phyloP scores from a whole-genome alignment of 345 rosid species.

The Turnera subulata region DNA sequence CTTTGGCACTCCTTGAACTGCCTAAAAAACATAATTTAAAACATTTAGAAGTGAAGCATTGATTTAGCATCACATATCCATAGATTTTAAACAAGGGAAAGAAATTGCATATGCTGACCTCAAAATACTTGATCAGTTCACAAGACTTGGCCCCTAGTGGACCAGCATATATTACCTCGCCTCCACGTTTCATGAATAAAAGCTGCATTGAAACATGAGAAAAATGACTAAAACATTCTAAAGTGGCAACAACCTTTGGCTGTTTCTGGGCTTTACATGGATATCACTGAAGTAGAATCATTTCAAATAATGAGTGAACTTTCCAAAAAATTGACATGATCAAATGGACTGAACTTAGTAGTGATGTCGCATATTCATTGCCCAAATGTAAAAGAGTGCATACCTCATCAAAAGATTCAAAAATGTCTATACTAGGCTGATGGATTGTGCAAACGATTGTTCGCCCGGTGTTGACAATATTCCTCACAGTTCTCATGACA shows the following conservation, averaged over 20 bases:
- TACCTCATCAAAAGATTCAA: constrained; percentile 99
- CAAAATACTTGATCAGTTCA: constrained; percentile 77
- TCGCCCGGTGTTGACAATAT: constrained; percentile 89
- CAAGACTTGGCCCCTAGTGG: constrained; percentile 80
- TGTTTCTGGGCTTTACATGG: constrained; percentile 1
- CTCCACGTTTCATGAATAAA: constrained; percentile 98
- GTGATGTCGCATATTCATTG: not conserved
- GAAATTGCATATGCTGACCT: constrained; percentile 44
- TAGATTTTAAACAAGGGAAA: not conserved
- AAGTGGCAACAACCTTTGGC: not conserved
- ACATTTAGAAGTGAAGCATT: no score
- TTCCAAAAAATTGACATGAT: not conserved
- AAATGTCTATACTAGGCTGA: constrained; percentile 97
- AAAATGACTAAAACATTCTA: not conserved
- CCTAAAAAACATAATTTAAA: constrained; percentile 34
- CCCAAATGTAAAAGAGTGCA: constrained; percentile 9
- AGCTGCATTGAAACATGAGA: constrained; percentile 48
- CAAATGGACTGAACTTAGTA: not conserved
- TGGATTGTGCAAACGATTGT: constrained; percentile 98
- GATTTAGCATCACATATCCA: no score
- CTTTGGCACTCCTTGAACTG: constrained; percentile 78
- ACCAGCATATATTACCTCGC: constrained; percentile 96
- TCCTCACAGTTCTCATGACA: constrained; percentile 99
- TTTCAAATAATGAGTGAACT: not conserved
- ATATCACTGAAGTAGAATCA: constrained; percentile 1